Evolutionary conservation across 495 filamentous ascomycete genomes (phyloP).

Genomic region (Bacidia gigantensis): DNA sequence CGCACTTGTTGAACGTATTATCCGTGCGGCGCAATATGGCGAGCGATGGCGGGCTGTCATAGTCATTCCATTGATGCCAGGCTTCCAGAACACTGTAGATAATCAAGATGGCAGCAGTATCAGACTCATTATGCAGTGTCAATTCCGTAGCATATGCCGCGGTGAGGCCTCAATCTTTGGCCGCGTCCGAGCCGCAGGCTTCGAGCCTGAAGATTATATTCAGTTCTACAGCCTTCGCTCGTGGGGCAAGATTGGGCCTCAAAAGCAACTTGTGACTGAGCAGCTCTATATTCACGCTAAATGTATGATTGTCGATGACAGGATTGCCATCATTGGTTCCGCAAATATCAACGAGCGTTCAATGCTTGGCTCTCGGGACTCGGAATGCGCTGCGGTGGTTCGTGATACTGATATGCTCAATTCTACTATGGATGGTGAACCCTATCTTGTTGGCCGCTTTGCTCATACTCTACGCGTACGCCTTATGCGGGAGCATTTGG

Average conservation of each 20-base stretch:
- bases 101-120: slow-evolving; percentile 87
- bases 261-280: slow-evolving; percentile 75
- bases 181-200: slow-evolving; percentile 60
- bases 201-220: slow-evolving; percentile 95
- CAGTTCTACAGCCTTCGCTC: slow-evolving; percentile 83
- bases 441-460: slow-evolving; percentile 82
- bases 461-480: slow-evolving; percentile 86
- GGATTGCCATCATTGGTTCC: slow-evolving; percentile 86
- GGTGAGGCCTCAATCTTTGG: slow-evolving; percentile 90
- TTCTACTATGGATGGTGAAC: slow-evolving; percentile 79
- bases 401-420: slow-evolving; percentile 87
- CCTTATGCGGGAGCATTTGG: slow-evolving; percentile 93
- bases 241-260: slow-evolving; percentile 85
- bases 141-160: slow-evolving; percentile 93
- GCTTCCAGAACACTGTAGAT: slow-evolving; percentile 95
- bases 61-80: slow-evolving; percentile 90
- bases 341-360: slow-evolving; percentile 99
- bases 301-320: slow-evolving; percentile 91
- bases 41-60: slow-evolving; percentile 93
- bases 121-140: slow-evolving; percentile 92
- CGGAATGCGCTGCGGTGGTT: slow-evolving; percentile 81
- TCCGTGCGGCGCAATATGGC: slow-evolving; percentile 65
- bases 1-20: slow-evolving; percentile 82
- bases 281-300: slow-evolving; percentile 98
- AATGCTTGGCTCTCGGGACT: slow-evolving; percentile 83